Percentiles rank a stretch among this genome's conserved stretches.
These are phyloP conservation scores for Trypanosoma theileri DNA, from an alignment of 208 protist species.

Conservation along the genomic window DNA sequence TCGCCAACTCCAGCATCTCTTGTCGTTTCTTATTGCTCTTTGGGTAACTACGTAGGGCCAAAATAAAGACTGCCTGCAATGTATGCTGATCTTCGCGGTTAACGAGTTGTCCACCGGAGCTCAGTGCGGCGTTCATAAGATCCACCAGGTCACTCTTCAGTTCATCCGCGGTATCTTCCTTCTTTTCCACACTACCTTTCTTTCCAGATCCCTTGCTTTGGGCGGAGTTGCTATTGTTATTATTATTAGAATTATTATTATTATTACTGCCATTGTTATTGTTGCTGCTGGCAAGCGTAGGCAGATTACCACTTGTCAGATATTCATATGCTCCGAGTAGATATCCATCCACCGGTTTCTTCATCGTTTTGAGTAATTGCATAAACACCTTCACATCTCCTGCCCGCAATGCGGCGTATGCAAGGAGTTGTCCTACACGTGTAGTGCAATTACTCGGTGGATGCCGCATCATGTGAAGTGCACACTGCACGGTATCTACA, in stretches of 20 bases:
- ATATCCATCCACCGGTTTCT: slow-evolving; percentile 86
- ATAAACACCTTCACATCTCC: slow-evolving; percentile 81
- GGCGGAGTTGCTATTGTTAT: neutral
- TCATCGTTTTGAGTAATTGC: slow-evolving; percentile 90
- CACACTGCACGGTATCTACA: slow-evolving; percentile 87
- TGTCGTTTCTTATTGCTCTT: slow-evolving; percentile 79
- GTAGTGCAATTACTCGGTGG: slow-evolving; percentile 62
- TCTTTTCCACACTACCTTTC: slow-evolving; percentile 47
- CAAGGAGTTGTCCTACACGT: slow-evolving; percentile 79
- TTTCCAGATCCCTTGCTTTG: slow-evolving; percentile 22
- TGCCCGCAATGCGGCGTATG: slow-evolving; percentile 70
- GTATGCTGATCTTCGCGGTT: slow-evolving; percentile 85
- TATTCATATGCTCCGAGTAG: slow-evolving; percentile 80
- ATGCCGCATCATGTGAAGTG: slow-evolving; percentile 85
- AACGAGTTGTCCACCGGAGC: slow-evolving; percentile 84
- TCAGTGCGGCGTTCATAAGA: slow-evolving; percentile 87
- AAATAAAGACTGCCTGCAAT: slow-evolving; percentile 78
- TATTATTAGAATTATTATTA: too few relatives aligned
- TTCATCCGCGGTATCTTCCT: slow-evolving; percentile 71
- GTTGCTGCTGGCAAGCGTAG: neutral
- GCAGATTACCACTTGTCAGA: slow-evolving; percentile 61
- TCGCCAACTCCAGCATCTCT: slow-evolving; percentile 82
- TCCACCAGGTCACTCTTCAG: slow-evolving; percentile 81
- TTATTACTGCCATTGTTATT: neutral
- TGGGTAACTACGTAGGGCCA: slow-evolving; percentile 64